Evolutionary conservation across 1,139 yeast species (phyloP).

Genomic region (Citeromyces siamensis): DNA sequence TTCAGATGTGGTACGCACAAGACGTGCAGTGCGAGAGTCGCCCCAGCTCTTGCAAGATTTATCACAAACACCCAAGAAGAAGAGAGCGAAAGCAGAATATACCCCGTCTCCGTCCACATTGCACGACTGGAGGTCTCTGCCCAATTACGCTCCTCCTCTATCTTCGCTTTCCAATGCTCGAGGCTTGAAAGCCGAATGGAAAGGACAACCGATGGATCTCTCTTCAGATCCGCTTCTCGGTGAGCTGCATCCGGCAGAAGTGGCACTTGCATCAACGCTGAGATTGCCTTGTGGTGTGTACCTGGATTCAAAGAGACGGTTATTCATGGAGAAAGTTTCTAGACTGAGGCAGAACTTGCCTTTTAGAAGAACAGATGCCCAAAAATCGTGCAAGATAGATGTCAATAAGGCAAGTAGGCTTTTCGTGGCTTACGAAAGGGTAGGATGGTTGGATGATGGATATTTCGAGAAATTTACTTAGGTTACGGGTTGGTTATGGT

Average conservation of each 20-base stretch:
- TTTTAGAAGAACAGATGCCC: constrained; percentile 95
- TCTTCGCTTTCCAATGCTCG: constrained; percentile 53
- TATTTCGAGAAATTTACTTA: constrained; percentile 39
- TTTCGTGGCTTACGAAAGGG: constrained; percentile 87
- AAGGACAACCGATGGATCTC: constrained; percentile 94
- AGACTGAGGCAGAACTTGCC: constrained; percentile 66
- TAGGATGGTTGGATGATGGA: constrained; percentile 85
- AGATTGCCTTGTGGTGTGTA: constrained; percentile 82
- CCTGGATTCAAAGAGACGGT: constrained; percentile 82
- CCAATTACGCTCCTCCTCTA: constrained; percentile 71
- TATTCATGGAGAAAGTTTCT: constrained; percentile 79
- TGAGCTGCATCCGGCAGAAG: constrained; percentile 84
- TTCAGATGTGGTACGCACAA: constrained; percentile 42
- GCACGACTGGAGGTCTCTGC: constrained; percentile 44
- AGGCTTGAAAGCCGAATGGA: constrained; percentile 89
- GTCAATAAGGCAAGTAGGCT: constrained; percentile 92
- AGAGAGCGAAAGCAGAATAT: constrained; percentile 24
- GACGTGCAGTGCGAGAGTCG: constrained; percentile 35
- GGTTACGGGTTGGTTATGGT: no score
- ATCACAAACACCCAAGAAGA: constrained; percentile 23
- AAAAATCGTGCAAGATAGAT: constrained; percentile 93
- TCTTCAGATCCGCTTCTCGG: constrained; percentile 58
- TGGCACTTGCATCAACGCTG: constrained; percentile 76
- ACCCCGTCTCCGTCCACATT: constrained; percentile 24
- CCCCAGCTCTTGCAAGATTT: constrained; percentile 15